phyloP scores from a whole-genome alignment of 2,329 filamentous ascomycete species.

The Neonectria neomacrospora region DNA sequence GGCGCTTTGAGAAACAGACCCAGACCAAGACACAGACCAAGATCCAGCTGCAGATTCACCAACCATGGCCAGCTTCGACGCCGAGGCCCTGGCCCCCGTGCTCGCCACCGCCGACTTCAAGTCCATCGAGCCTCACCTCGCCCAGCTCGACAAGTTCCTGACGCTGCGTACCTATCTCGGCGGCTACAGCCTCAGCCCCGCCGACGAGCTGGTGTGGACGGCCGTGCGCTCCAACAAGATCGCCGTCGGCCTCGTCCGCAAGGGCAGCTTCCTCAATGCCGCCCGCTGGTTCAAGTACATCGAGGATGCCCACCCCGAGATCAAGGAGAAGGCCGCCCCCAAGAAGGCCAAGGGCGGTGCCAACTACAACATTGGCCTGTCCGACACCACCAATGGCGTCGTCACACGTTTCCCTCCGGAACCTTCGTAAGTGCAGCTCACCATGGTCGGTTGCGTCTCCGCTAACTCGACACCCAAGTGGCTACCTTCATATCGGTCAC shows the following conservation, averaged over 20 bases:
- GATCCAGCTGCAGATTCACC: conserved; percentile 6
- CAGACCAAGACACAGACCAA: conserved; percentile 5
- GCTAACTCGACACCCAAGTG: conserved; percentile 54
- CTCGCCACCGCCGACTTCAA: conserved; percentile 72
- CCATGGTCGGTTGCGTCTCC: conserved; percentile 10
- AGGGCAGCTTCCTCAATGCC: conserved; percentile 79
- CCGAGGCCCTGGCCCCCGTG: conserved; percentile 39
- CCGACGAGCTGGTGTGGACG: conserved; percentile 86
- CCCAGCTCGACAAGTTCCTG: conserved; percentile 86
- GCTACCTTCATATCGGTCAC: conserved; percentile 95
- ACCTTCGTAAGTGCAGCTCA: conserved; percentile 73
- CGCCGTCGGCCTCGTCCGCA: conserved; percentile 83
- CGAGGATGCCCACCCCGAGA: conserved; percentile 83
- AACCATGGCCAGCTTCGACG: conserved; percentile 43
- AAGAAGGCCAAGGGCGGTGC: conserved; percentile 81
- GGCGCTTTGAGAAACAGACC: neutral
- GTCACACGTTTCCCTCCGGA: conserved; percentile 94
- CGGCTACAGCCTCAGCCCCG: conserved; percentile 79
- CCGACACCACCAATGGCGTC: conserved; percentile 87
- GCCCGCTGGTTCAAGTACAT: conserved; percentile 89
- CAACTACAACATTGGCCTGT: conserved; percentile 88
- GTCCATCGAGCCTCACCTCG: conserved; percentile 77
- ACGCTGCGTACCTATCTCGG: conserved; percentile 87
- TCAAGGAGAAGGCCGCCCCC: conserved; percentile 68
- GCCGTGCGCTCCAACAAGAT: conserved; percentile 86